phyloP scores from a whole-genome alignment of 805 yeast species.

The Spathaspora passalidarum region DNA sequence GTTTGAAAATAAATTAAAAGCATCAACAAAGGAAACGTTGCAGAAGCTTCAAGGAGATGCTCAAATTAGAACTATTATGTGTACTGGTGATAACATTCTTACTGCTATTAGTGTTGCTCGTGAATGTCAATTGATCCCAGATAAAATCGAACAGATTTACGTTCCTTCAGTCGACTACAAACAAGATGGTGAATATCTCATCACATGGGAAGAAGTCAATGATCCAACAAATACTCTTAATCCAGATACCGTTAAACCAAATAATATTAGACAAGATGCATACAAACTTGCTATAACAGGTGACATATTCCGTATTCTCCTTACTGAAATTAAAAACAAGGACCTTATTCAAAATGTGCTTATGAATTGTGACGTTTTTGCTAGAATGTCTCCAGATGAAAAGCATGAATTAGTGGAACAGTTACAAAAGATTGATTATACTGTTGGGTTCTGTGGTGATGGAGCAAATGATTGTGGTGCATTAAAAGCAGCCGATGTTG shows the following conservation, averaged over 20 bases:
- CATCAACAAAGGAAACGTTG: constrained; percentile 61
- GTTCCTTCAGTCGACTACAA: constrained; percentile 58
- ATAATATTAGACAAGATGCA: constrained; percentile 23
- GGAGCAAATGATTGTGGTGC: constrained; percentile 99
- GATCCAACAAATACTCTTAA: constrained; percentile 58
- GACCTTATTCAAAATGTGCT: constrained; percentile 52
- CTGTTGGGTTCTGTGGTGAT: constrained; percentile 97
- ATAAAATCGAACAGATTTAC: constrained; percentile 28
- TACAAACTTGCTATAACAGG: constrained; percentile 88
- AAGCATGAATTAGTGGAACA: constrained; percentile 93
- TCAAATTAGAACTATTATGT: constrained; percentile 81
- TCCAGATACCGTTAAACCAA: constrained; percentile 56
- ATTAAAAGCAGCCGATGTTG: constrained; percentile 94
- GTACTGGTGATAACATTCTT: constrained; percentile 94
- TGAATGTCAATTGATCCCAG: constrained; percentile 69
- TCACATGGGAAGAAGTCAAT: constrained; percentile 66
- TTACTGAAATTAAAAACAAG: constrained; percentile 50
- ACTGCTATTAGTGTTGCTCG: constrained; percentile 93
- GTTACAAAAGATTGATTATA: constrained; percentile 79
- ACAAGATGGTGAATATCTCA: constrained; percentile 37
- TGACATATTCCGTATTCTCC: constrained; percentile 77
- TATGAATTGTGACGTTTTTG: constrained; percentile 74
- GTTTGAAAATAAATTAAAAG: constrained; percentile 87
- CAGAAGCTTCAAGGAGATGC: constrained; percentile 59
- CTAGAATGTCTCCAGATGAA: constrained; percentile 99